A percentile compares a stretch with the other conserved stretches of the same genome.
These are phyloP conservation scores for Diutina pseudorugosa DNA, from an alignment of 1,139 yeast species.

Conservation along the genomic window DNA sequence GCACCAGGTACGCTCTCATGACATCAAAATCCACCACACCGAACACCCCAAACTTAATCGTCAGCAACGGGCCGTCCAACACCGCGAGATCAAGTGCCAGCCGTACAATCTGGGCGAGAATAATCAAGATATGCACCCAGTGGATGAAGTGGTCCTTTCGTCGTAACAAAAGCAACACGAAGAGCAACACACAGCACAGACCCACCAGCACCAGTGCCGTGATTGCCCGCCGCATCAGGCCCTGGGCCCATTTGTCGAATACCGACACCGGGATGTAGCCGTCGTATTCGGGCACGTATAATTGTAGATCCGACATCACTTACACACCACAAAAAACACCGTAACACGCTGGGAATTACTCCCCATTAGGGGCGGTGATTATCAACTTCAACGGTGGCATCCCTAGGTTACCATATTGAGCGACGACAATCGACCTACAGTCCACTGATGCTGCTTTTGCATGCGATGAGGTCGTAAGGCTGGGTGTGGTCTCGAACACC, in stretches of 20 bases:
- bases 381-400: not conserved
- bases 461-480: not conserved
- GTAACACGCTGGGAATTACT: too few species aligned
- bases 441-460: not conserved
- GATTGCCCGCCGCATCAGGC: not conserved
- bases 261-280: not conserved
- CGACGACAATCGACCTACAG: not conserved
- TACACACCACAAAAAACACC: not conserved
- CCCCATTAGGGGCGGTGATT: not conserved
- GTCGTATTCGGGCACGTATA: not conserved
- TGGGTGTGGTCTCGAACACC: not conserved
- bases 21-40: not conserved
- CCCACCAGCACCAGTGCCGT: constrained; percentile 1
- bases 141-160: not conserved
- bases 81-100: not conserved
- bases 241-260: not conserved
- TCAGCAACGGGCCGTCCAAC: not conserved
- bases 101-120: not conserved
- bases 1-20: not conserved
- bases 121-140: not conserved
- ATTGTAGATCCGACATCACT: not conserved
- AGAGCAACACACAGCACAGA: not conserved
- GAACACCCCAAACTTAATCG: not conserved
- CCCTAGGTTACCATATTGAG: not conserved
- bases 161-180: not conserved